Evolutionary conservation across 139 green algal genomes (phyloP).

Genomic region (Bryopsis sp.): DNA sequence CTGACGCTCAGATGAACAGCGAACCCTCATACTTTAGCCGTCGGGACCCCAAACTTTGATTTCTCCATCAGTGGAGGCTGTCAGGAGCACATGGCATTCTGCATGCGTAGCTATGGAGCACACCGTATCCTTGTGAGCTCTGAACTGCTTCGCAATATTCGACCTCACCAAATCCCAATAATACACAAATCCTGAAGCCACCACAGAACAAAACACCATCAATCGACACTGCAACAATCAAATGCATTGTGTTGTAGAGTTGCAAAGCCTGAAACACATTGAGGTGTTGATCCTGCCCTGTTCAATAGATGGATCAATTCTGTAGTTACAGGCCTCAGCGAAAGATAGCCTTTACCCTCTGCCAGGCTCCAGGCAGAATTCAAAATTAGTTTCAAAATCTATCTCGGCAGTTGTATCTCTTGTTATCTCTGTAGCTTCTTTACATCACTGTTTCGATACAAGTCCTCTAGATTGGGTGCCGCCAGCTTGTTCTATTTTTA

Average conservation of each 20-base stretch:
- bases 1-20: no score
- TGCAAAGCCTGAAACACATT: background rate
- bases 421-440: background rate
- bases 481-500: background rate
- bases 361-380: background rate
- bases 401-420: background rate
- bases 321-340: no score
- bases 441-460: background rate
- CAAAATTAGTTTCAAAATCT: background rate
- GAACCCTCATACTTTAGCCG: no score
- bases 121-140: conserved; percentile 59
- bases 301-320: background rate
- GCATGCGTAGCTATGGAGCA: conserved; percentile 68
- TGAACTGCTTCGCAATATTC: conserved; percentile 39
- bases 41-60: conserved; percentile 81
- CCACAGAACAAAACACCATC: conserved; percentile 6
- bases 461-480: background rate
- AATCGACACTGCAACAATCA: conserved; percentile 7
- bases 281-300: background rate
- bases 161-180: conserved; percentile 83
- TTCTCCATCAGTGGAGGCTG: conserved; percentile 59
- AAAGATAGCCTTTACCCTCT: background rate
- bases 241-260: background rate
- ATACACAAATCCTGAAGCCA: conserved; percentile 56
- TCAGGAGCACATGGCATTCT: conserved; percentile 52